Evolutionary conservation across 306 rosid species (phyloP).

Genomic region (Coriaria nepalensis): DNA sequence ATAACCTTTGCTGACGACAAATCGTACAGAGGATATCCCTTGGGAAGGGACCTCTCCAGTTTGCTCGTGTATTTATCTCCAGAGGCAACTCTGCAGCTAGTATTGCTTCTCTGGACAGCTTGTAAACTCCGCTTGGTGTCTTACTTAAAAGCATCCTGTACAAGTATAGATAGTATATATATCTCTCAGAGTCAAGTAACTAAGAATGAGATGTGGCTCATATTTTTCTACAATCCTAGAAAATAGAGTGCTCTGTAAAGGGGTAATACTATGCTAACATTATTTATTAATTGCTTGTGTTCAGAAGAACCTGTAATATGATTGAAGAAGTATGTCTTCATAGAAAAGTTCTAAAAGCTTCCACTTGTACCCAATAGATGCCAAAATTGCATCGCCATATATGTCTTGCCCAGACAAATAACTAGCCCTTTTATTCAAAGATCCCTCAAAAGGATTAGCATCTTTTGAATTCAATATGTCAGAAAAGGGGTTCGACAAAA

Average conservation of each 20-base stretch:
- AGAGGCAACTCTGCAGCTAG: slow-evolving; percentile 67
- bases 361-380: slow-evolving; percentile 70
- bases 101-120: slow-evolving; percentile 73
- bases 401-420: slow-evolving; percentile 71
- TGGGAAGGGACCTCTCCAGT: slow-evolving; percentile 88
- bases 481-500: slow-evolving; percentile 28
- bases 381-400: slow-evolving; percentile 75
- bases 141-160: slow-evolving; percentile 77
- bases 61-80: slow-evolving; percentile 47
- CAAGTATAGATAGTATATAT: too few species aligned
- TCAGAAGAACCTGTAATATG: slow-evolving; percentile 65
- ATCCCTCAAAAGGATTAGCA: slow-evolving; percentile 26
- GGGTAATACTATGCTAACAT: too few species aligned
- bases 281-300: too few species aligned
- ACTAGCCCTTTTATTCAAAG: slow-evolving; percentile 63
- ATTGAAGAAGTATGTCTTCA: slow-evolving; percentile 51
- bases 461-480: slow-evolving; percentile 30
- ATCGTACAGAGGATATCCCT: slow-evolving; percentile 62
- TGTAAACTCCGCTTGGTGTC: slow-evolving; percentile 76
- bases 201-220: too few species aligned
- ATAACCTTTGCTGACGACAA: slow-evolving; percentile 79
- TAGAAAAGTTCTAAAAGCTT: slow-evolving; percentile 57
- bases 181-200: too few species aligned
- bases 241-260: too few species aligned
- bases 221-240: too few species aligned